Conservation (phyloP, 805 yeast genomes). For the Sugiyamaella smithiae region DNA sequence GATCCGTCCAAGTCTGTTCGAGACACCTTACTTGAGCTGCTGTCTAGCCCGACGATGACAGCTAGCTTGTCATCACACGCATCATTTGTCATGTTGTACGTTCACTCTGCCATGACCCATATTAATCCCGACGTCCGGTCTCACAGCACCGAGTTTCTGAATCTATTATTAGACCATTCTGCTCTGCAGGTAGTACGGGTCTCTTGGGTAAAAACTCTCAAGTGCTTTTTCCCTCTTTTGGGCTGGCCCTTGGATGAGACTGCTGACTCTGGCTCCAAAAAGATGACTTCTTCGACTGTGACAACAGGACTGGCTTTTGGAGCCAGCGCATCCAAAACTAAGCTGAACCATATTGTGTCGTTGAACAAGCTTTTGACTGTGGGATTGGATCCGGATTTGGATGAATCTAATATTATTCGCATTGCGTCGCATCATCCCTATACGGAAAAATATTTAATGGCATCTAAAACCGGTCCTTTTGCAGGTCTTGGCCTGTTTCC, state of each 20-base stretch:
- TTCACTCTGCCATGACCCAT: constrained; percentile 93
- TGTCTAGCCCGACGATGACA: constrained; percentile 21
- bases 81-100: constrained; percentile 52
- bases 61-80: constrained; percentile 37
- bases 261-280: constrained; percentile 21
- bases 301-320: constrained; percentile 33
- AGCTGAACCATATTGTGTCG: constrained; percentile 37
- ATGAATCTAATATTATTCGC: constrained; percentile 15
- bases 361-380: constrained; percentile 43
- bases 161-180: constrained; percentile 54
- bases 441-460: constrained; percentile 51
- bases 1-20: constrained; percentile 71
- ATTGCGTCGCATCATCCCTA: constrained; percentile 42
- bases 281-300: constrained; percentile 32
- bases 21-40: constrained; percentile 48
- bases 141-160: constrained; percentile 68
- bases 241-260: constrained; percentile 63
- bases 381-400: constrained; percentile 38
- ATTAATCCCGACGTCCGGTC: constrained; percentile 71
- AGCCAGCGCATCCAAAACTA: constrained; percentile 22
- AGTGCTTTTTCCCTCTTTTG: constrained; percentile 63
- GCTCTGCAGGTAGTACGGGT: constrained; percentile 55
- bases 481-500: constrained; percentile 59
- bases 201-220: constrained; percentile 67
- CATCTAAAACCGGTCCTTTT: constrained; percentile 60